phyloP scores from a whole-genome alignment of 306 rosid genomes.

The Castanea sativa region DNA sequence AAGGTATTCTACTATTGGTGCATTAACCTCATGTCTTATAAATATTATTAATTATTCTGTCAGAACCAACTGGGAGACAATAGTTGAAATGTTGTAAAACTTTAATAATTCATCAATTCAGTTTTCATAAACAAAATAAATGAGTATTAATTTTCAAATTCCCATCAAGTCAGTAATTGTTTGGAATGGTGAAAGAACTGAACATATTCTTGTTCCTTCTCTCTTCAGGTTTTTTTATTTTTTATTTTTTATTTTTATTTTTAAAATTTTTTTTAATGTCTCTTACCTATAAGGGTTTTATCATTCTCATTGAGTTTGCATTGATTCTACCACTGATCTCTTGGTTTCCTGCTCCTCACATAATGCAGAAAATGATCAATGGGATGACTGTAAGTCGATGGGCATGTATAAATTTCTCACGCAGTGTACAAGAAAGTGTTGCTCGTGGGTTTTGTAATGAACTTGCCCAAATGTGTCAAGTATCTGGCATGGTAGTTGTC shows the following conservation, averaged over 20 bases:
- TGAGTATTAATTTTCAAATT: not conserved
- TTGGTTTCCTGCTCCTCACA: conserved; percentile 17
- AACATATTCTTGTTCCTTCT: not conserved
- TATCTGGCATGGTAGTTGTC: conserved; percentile 89
- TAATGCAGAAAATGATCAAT: conserved; percentile 88
- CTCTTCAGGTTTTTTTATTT: no score
- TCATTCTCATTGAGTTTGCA: not conserved
- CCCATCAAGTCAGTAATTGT: not conserved
- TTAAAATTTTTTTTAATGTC: not conserved
- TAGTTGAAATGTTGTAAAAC: not conserved
- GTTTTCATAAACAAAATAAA: not conserved
- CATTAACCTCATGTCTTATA: not conserved
- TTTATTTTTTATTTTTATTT: no score
- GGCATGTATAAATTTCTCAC: conserved; percentile 95
- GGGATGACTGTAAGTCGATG: conserved; percentile 95
- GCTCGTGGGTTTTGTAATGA: conserved; percentile 83
- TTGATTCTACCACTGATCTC: conserved; percentile 17
- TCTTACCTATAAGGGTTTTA: not conserved
- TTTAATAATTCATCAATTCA: not conserved
- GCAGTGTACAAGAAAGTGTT: conserved; percentile 83
- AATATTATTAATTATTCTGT: not conserved
- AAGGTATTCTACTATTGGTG: conserved; percentile 50
- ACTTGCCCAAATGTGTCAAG: conserved; percentile 97
- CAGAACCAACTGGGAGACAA: not conserved
- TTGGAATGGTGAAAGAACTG: not conserved